Evolutionary conservation across 257 asterid genomes (phyloP).

Genomic region (Salvia hispanica): DNA sequence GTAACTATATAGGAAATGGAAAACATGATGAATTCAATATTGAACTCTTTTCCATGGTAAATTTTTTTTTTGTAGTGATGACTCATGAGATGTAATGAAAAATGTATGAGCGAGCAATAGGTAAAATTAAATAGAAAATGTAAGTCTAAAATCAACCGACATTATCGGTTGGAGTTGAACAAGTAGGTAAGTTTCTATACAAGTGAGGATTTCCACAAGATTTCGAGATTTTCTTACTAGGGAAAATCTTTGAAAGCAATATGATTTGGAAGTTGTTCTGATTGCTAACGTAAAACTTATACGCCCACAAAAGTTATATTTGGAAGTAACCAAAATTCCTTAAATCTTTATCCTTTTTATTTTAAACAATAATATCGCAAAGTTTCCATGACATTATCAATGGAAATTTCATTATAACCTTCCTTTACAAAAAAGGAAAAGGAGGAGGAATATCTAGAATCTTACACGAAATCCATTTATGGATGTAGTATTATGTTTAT

Average conservation of each 20-base stretch:
- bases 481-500: neutral
- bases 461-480: too few relatives aligned
- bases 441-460: too few relatives aligned
- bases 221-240: conserved; percentile 10
- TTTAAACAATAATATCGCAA: neutral
- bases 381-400: neutral
- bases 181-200: conserved; percentile 38
- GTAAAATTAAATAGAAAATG: neutral
- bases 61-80: too few relatives aligned
- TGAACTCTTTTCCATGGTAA: too few relatives aligned
- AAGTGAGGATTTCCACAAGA: conserved; percentile 18
- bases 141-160: neutral
- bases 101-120: neutral
- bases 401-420: too few relatives aligned
- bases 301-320: conserved; percentile 7
- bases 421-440: too few relatives aligned
- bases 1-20: too few relatives aligned
- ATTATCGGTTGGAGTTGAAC: conserved; percentile 9
- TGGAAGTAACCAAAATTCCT: neutral
- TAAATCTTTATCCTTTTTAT: neutral
- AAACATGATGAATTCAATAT: too few relatives aligned
- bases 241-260: conserved; percentile 4
- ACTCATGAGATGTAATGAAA: too few relatives aligned
- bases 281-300: conserved; percentile 4
- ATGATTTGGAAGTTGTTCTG: conserved; percentile 14